phyloP scores from a whole-genome alignment of 2,329 filamentous ascomycete species.

The Malbranchea zuffiana region DNA sequence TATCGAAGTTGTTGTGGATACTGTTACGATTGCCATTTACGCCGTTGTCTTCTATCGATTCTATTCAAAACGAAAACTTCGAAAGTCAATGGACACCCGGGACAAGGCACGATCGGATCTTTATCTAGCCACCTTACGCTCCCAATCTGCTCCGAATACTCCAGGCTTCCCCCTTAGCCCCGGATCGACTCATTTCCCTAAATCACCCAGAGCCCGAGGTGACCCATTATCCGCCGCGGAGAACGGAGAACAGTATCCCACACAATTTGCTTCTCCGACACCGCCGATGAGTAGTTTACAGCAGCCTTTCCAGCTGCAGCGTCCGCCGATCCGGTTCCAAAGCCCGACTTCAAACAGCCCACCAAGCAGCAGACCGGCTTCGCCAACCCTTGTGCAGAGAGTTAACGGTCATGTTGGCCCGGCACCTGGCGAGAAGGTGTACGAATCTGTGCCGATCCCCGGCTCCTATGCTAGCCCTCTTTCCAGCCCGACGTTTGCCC shows the following conservation, averaged over 20 bases:
- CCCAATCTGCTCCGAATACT: constrained; percentile 88
- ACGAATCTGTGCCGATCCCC: constrained; percentile 79
- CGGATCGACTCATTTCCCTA: constrained; percentile 36
- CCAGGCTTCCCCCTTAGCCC: constrained; percentile 70
- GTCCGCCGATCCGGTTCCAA: constrained; percentile 68
- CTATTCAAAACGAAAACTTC: constrained; percentile 88
- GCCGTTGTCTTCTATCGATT: constrained; percentile 93
- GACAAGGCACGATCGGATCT: constrained; percentile 90
- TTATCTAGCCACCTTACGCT: constrained; percentile 75
- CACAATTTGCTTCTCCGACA: constrained; percentile 49
- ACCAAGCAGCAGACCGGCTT: constrained; percentile 18
- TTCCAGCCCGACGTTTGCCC: constrained; percentile 32
- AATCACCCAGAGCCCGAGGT: constrained; percentile 26
- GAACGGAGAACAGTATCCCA: constrained; percentile 28
- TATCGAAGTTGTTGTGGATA: constrained; percentile 89
- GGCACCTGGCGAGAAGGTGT: constrained; percentile 70
- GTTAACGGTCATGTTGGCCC: constrained; percentile 55
- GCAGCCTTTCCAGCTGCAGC: constrained; percentile 70
- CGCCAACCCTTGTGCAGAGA: constrained; percentile 31
- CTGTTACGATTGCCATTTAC: constrained; percentile 86
- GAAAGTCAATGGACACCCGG: constrained; percentile 92
- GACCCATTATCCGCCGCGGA: constrained; percentile 42
- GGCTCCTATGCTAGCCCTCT: constrained; percentile 58
- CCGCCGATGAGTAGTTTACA: constrained; percentile 49
- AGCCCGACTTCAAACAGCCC: constrained; percentile 61